Evolutionary conservation across 169 alveolate species (phyloP), one percentile per base, ranked within the genome.

Genomic region (Eimeria maxima): DNA sequence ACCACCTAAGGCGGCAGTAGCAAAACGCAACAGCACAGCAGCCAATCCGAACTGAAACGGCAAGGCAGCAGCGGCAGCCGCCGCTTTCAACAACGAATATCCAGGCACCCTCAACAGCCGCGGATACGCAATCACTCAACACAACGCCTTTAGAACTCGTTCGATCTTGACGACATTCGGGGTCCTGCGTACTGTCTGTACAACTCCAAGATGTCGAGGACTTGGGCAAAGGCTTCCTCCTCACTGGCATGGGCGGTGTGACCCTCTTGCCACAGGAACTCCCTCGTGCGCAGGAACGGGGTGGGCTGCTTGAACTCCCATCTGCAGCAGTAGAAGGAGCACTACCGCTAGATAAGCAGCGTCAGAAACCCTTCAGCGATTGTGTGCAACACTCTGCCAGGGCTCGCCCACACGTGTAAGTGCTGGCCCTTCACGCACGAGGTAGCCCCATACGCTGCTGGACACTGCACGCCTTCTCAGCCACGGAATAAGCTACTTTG

Each of bases 291-390:
- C 73, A 99, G 98, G 97, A 99, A 99, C 5, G 99, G 99, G 42
- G 99, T 99, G 45, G 99, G 99, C 96, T 99, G 99, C 96, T 99
- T 99, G 97, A 99, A 99, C 97, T 99, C 99, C 99, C 99, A 99
- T 95, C 99, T 98, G 45, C 57, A 74, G 76, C 73, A n/a, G 63
- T 18, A 81, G 50, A 1, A 47, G 50, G 4, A 47, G 90, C 73
- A 50, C 73, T 60, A 42, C 10, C 1, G 33, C 10, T 24, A 27
- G 78, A 69, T 13, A n/a, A 29, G 47, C 78, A 69, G 22, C 22
- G 5, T 20, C 24, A 29, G 78, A 4, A 29, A n/a, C 78, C 3
- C 16, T 65, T 65, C 74, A 13, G 11, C 6, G 42, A 20, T 42
- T 8, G 69, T 18, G 20, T 18, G 69, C 69, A 53, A 16, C 63